Conservation (phyloP, 169 alveolate genomes). For the Perkinsus olseni region DNA sequence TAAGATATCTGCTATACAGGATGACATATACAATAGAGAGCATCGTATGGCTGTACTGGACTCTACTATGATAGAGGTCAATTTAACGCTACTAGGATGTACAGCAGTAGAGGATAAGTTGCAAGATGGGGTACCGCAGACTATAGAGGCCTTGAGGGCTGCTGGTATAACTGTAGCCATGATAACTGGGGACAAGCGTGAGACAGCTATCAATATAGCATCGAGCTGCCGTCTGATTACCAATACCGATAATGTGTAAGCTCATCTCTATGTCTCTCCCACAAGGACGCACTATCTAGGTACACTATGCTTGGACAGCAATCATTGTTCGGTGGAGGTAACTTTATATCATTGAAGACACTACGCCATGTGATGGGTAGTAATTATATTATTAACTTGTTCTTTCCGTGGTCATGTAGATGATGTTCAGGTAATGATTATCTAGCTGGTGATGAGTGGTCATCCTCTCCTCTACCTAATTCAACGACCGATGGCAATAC, state of each 20-base stretch:
- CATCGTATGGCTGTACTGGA: conserved; percentile 35
- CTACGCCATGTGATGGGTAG: neutral
- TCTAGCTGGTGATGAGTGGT: neutral
- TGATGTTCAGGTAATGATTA: neutral
- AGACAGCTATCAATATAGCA: conserved; percentile 89
- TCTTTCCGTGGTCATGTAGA: too few species aligned
- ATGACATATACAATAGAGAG: conserved; percentile 50
- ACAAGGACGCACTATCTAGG: neutral
- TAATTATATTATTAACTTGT: neutral
- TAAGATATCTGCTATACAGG: conserved; percentile 49
- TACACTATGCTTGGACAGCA: neutral
- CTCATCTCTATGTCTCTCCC: too few species aligned
- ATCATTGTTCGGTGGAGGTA: neutral
- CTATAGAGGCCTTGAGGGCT: conserved; percentile 73
- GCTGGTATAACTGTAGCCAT: conserved; percentile 85
- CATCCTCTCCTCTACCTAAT: neutral
- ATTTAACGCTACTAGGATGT: conserved; percentile 64
- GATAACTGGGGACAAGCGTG: conserved; percentile 90
- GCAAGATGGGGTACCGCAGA: conserved; percentile 79
- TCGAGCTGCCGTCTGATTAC: neutral
- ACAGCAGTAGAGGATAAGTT: conserved; percentile 84
- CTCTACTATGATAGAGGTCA: conserved; percentile 56
- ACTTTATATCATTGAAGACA: neutral
- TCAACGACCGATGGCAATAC: neutral
- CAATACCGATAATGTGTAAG: neutral